Evolutionary conservation across 2,329 filamentous ascomycete species (phyloP).

Genomic region (Talaromyces islandicus): DNA sequence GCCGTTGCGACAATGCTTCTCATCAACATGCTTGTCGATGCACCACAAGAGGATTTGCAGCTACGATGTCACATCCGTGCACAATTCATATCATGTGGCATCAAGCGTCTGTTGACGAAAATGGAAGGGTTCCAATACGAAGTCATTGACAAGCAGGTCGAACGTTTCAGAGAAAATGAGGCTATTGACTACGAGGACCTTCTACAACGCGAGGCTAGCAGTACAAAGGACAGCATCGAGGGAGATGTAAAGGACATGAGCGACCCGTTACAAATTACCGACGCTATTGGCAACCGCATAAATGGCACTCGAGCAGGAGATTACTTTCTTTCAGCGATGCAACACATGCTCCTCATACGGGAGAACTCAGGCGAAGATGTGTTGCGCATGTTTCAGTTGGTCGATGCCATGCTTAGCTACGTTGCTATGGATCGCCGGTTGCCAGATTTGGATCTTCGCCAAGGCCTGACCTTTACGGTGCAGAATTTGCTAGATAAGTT

Average conservation of each 20-base stretch:
- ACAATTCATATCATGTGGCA: slow-evolving; percentile 91
- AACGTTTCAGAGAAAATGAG: slow-evolving; percentile 87
- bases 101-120: slow-evolving; percentile 89
- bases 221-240: slow-evolving; percentile 81
- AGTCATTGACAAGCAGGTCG: slow-evolving; percentile 95
- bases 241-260: slow-evolving; percentile 85
- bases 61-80: slow-evolving; percentile 89
- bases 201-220: slow-evolving; percentile 83
- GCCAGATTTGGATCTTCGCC: slow-evolving; percentile 96
- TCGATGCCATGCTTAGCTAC: slow-evolving; percentile 98
- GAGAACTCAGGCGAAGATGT: slow-evolving; percentile 90
- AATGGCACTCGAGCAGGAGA: slow-evolving; percentile 81
- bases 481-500: slow-evolving; percentile 92
- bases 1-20: slow-evolving; percentile 90
- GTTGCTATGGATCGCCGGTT: slow-evolving; percentile 95
- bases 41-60: slow-evolving; percentile 81
- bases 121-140: slow-evolving; percentile 99
- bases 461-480: slow-evolving; percentile 95
- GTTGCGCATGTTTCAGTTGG: slow-evolving; percentile 91
- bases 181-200: slow-evolving; percentile 98
- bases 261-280: slow-evolving; percentile 87
- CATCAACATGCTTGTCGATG: slow-evolving; percentile 94
- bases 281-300: slow-evolving; percentile 83
- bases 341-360: slow-evolving; percentile 87
- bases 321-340: slow-evolving; percentile 91